phyloP scores from a whole-genome alignment of 1,139 yeast species.

The Yamadazyma songkhlaensis region DNA sequence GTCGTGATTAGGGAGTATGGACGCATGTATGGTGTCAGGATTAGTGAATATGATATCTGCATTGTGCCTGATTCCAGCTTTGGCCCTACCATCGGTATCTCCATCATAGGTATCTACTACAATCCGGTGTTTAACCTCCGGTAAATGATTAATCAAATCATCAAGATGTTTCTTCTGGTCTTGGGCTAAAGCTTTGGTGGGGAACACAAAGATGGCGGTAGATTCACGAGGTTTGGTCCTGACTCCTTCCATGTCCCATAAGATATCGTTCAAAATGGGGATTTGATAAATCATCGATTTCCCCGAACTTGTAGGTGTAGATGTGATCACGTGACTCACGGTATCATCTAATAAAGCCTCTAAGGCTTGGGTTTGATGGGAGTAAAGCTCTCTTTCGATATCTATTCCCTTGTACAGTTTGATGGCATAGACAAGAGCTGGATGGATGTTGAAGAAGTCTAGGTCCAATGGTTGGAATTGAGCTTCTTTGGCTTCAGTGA shows the following conservation, averaged over 20 bases:
- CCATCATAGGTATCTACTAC: conserved; percentile 88
- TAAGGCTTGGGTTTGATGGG: conserved; percentile 81
- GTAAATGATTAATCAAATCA: conserved; percentile 51
- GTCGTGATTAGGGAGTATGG: conserved; percentile 72
- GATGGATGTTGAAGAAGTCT: conserved; percentile 45
- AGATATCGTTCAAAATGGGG: conserved; percentile 66
- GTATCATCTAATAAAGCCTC: conserved; percentile 45
- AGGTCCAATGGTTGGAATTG: conserved; percentile 19
- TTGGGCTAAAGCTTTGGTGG: conserved; percentile 96
- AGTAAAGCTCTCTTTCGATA: conserved; percentile 53
- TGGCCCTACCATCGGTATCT: conserved; percentile 64
- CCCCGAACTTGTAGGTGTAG: conserved; percentile 95
- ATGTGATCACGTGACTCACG: conserved; percentile 66
- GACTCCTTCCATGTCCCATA: conserved; percentile 31
- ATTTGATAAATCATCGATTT: conserved; percentile 88
- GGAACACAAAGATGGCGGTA: conserved; percentile 86
- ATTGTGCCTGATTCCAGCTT: conserved; percentile 52
- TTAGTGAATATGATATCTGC: conserved; percentile 87
- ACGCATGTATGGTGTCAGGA: conserved; percentile 90
- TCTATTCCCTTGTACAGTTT: conserved; percentile 47
- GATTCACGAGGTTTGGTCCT: conserved; percentile 20
- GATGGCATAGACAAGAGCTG: conserved; percentile 41
- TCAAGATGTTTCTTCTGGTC: conserved; percentile 84
- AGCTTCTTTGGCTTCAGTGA: conserved; percentile 24
- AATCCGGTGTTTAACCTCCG: conserved; percentile 25